Evolutionary conservation across 2,329 filamentous ascomycete genomes (phyloP), one percentile per base, ranked within the genome.

Genomic region (Botrytis sinoallii): DNA sequence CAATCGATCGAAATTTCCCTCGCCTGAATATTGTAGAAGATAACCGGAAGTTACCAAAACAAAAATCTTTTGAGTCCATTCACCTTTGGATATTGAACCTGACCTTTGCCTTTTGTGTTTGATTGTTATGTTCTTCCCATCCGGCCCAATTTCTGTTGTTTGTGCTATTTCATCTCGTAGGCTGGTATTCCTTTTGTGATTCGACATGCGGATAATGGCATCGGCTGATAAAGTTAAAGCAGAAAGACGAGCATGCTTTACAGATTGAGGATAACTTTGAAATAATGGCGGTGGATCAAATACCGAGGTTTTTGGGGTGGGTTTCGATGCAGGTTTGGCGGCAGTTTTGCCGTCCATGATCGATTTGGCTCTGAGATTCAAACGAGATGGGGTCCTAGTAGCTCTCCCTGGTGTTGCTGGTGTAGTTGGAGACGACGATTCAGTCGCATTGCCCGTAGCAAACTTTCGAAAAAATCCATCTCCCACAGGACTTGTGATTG

Each of bases 231-330:
- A 83, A 2, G 87, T 88, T 55, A 91, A 91, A 25, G 92, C 88
- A 40, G 90, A 88, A 4, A 97, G 85, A 25, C 88, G 89, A 18
- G 89, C 90, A 81, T 96, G 89, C 79, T 92, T 94, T 77, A 93
- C 87, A 4, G 93, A 90, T 82, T 97, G 94, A 0, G 93, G 92
- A 80, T 94, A 97, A 20, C 93, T 94, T 81, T 97, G 92, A 81
- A 95, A 97, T 20, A 98, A 84, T 2, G 94, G 93, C 10, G 93
- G 93, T 25, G 91, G 88, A 73, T 89, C 87, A 90, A 90, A 93
- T 20, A 78, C 79, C 73, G 78, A 72, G 29, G 77, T 77, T 66
- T 76, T 79, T 18, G 77, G 73, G 59, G 70, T 75, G 8, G 78
- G 20, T 71, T 73, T 76, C 9, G 72, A 35, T n/a, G 35, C 71